Percentiles rank a stretch among this genome's conserved stretches.
phyloP scores from a whole-genome alignment of 768 basidiomycete genomes.

The Rhizopogon sp. region DNA sequence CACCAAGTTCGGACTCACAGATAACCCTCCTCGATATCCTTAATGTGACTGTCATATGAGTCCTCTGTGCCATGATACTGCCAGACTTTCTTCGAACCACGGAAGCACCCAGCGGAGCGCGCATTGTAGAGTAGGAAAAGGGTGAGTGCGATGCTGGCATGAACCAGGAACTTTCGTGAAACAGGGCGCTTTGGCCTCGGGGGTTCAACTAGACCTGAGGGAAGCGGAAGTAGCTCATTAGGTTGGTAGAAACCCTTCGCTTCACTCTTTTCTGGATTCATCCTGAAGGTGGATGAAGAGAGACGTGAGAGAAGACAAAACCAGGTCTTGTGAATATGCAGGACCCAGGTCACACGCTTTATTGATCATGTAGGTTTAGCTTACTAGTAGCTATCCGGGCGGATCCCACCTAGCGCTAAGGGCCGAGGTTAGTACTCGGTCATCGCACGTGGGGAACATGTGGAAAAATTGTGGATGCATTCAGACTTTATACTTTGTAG shows the following conservation, averaged over 20 bases:
- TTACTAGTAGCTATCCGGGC: no score
- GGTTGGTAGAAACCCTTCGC: constrained; percentile 2
- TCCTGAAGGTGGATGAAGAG: constrained; percentile 2
- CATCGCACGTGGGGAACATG: no score
- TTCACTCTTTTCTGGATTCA: constrained; percentile 13
- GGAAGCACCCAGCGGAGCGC: neutral
- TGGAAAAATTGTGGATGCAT: no score
- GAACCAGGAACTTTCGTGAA: constrained; percentile 4
- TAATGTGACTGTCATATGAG: constrained; percentile 11
- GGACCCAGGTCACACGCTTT: no score
- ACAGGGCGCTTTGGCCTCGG: neutral
- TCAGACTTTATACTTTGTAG: no score
- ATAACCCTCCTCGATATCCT: constrained; percentile 25
- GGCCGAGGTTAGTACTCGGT: neutral
- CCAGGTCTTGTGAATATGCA: no score
- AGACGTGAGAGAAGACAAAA: neutral
- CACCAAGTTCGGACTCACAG: constrained; percentile 24
- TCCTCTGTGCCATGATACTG: neutral
- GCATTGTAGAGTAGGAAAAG: constrained; percentile 9
- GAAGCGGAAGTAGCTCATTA: constrained; percentile 7
- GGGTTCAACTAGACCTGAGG: constrained; percentile 4
- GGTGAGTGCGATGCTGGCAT: constrained; percentile 4
- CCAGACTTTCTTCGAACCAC: neutral
- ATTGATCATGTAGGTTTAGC: no score
- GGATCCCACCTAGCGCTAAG: no score